Evolutionary conservation across 805 yeast species (phyloP), one percentile per base, ranked within the genome.

Genomic region (Wilhelminamyces savonicus): DNA sequence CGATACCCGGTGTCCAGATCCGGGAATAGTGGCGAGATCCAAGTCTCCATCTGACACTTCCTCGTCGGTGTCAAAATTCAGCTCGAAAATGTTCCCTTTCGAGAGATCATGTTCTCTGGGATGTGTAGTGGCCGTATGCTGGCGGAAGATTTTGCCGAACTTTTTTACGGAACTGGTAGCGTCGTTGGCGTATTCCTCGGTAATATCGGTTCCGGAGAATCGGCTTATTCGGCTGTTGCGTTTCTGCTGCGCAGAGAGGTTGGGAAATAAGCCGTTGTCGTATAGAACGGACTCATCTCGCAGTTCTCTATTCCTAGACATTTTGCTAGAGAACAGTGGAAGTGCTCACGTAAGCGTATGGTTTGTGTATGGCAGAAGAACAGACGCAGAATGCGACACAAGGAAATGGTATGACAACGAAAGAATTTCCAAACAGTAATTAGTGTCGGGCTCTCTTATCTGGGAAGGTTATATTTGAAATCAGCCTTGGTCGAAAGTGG

Each of bases 31-130:
- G 8, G 12, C 29, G 11, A n/a, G 21, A 10, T 27, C 26, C 14
- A 7, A 14, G 6, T 25, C 13, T 18, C 20, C 16, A 16, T n/a
- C 22, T 26, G 29, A 30, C 16, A 32, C 27, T 11, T 43, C 50
- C 2, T 48, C 38, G 22, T 34, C 44, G 4, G 52, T 34, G 27
- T 48, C 52, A 27, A 44, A 47, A 19, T 36, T 35, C 26, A 49
- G 33, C 18, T 37, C 29, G 26, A 50, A 46, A 26, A 24, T 18
- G 27, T 36, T 36, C 19, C 11, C 27, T 9, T 33, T 39, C 10
- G 41, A 18, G 4, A 38, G 20, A 21, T 42, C 46, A 6, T 31
- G 17, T 24, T 35, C 46, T n/a, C 12, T 28, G 20, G 16, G 18
- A 13, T 24, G 17, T n/a, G n/a, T n/a, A n/a, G n/a, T n/a, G n/a